Base-by-base conservation (phyloP, 1,139 yeast species). In the Zygoascus hellenicus region DNA sequence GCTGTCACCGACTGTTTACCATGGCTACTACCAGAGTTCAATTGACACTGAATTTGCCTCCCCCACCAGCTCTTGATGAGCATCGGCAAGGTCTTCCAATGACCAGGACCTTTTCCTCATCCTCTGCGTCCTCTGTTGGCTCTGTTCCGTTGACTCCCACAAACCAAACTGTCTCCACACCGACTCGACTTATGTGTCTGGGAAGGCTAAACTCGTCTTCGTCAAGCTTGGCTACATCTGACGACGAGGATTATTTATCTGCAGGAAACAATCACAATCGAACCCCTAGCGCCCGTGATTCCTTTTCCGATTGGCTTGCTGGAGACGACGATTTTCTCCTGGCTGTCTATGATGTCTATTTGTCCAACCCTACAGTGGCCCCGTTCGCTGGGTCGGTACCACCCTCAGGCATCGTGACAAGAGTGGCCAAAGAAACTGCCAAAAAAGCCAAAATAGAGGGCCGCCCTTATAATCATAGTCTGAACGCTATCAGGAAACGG, bases 361-460 rank as follows among this genome's bases (percentile, higher is more conserved):
- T 57, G 6, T 60, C 56, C 41, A 58, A 62, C 45, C 70, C 70
- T 1, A 57, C 62, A 10, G 54, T 54, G 10, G 67, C 70, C 3
- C 70, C 70, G 11, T 66, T 66, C 48, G 61, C 66, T 9, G 69
- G 69, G 9, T 51, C 58, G 29, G 54, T 61, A 30, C 70, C 69
- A 15, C 70, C 70, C 2, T 59, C 65, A 1, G 70, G 69, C 2
- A 54, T 67, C 5, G 61, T 65, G 28, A 67, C 65, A 41, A 55
- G 62, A 32, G 70, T 64, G 1, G 68, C 69, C 41, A 60, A 61
- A 38, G 58, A 60, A 38, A 58, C 67, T 2, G 45, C 58, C 17
- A 58, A 58, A 38, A 51, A 50, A 19, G 65, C 67, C 32, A 62
- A 57, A 43, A 49, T 43, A 17, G 53, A 57, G 31, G 56, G 61